Percentiles rank a stretch among this genome's conserved stretches.
phyloP scores from a whole-genome alignment of 768 basidiomycete species.

The Russula compacta region DNA sequence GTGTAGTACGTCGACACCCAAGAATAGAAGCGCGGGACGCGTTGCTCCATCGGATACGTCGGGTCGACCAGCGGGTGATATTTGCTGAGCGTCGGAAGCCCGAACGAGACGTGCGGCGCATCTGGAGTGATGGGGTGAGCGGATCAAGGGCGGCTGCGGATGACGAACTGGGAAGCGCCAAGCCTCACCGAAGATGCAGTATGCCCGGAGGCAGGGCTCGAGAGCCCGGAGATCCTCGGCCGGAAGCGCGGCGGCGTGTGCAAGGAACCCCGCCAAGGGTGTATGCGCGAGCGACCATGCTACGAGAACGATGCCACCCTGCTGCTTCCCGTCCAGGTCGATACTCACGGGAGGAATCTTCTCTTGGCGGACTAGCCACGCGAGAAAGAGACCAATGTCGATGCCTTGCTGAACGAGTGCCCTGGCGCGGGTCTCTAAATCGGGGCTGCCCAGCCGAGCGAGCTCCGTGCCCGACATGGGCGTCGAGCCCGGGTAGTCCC shows the following conservation, averaged over 20 bases:
- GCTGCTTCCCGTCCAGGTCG: not conserved
- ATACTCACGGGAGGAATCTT: constrained; percentile 3
- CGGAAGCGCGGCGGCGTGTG: constrained; percentile 11
- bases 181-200: constrained; percentile 18
- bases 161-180: not conserved
- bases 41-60: constrained; percentile 4
- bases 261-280: constrained; percentile 11
- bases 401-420: constrained; percentile 11
- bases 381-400: constrained; percentile 16
- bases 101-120: constrained; percentile 11
- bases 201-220: constrained; percentile 12
- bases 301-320: constrained; percentile 16
- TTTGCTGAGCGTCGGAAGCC: constrained; percentile 9
- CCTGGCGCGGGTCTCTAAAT: constrained; percentile 7
- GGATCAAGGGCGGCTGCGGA: not conserved
- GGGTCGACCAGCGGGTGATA: constrained; percentile 15
- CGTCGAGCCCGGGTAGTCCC: constrained; percentile 23
- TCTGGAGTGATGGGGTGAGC: not conserved
- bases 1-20: constrained; percentile 20
- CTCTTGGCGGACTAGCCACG: constrained; percentile 14
- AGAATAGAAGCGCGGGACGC: constrained; percentile 16
- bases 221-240: constrained; percentile 1
- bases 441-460: constrained; percentile 11
- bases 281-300: constrained; percentile 20
- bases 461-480: constrained; percentile 20